phyloP scores from a whole-genome alignment of 148 eudicot genomes.

The Nyssa sinensis region DNA sequence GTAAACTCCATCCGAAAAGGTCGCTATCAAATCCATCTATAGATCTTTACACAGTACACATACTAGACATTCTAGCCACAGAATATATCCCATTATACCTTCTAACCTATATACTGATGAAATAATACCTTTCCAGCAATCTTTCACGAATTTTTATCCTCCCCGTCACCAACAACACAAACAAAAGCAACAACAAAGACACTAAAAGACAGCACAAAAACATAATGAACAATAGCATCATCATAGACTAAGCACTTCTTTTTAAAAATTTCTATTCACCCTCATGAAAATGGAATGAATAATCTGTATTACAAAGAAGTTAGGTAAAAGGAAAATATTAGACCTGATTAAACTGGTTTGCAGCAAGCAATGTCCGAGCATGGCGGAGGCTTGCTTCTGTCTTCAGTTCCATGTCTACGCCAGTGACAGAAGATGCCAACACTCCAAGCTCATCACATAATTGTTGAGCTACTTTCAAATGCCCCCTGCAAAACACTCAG shows the following conservation, averaged over 20 bases:
- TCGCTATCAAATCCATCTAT: too few relatives aligned
- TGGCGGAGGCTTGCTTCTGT: slow-evolving; percentile 86
- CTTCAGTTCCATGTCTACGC: slow-evolving; percentile 86
- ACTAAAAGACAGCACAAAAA: background rate
- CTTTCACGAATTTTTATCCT: background rate
- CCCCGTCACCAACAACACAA: slow-evolving; percentile 2
- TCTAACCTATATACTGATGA: background rate
- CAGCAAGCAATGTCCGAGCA: slow-evolving; percentile 93
- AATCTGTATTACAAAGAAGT: background rate
- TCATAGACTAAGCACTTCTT: background rate
- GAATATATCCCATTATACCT: background rate
- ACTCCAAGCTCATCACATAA: slow-evolving; percentile 87
- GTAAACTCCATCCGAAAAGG: background rate
- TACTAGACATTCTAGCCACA: background rate
- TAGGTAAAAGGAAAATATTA: background rate
- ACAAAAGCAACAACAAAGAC: background rate
- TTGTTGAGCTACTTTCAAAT: slow-evolving; percentile 81
- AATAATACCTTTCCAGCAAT: background rate
- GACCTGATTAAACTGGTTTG: slow-evolving; percentile 92
- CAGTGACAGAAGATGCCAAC: slow-evolving; percentile 85
- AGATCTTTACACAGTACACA: too few relatives aligned
- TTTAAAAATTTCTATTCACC: background rate
- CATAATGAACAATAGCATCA: slow-evolving; percentile 1
- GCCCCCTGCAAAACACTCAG: slow-evolving; percentile 55
- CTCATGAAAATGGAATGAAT: background rate